Evolutionary conservation across 805 yeast species (phyloP), one percentile per base, ranked within the genome.

Genomic region (Teunomyces barrocoloradensis): DNA sequence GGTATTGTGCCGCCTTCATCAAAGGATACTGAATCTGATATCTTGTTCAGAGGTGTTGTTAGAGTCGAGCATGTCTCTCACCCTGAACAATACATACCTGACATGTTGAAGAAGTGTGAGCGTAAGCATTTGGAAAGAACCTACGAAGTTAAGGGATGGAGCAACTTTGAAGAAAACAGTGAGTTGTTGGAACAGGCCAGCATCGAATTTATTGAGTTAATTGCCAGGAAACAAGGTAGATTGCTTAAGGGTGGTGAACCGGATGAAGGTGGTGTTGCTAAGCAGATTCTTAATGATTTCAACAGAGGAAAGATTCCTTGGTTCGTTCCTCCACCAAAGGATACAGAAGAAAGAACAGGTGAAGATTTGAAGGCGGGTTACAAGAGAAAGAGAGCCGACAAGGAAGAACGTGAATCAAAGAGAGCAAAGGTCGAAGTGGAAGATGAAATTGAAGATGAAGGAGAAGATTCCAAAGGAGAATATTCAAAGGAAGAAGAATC

Each of bases 221-320:
- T 92, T 55, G 98, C 98, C 1, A 82, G 96, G 65, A 94, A 94
- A 68, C 87, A 82, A 45, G 99, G 99, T 52, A 82, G 96, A 66
- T 77, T 92, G 56, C 71, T 94, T 56, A 92, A 92, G 68, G 99
- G 99, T 50, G 99, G 97, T 54, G 99, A 94, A 70, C 96, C 98
- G 1, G 98, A 92, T 66, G 97, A 92, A 69, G 76, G 85, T 54
- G 95, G 96, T 59, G 89, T 92, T 47, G 84, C 98, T 34, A 92
- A 90, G 67, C 85, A 85, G 61, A 85, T 92, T 27, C 79, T 92
- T 65, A 89, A 89, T 58, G 99, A 92, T 66, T 92, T 92, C 77
- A 92, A 90, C 70, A 81, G 99, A 69, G 99, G 99, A 52, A 89
- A 89, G 61, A 92, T 92, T 46, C 99, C 99, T 20, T 92, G 99